phyloP scores from a whole-genome alignment of 1,284 basidiomycete species.

The Trametes sp. region DNA sequence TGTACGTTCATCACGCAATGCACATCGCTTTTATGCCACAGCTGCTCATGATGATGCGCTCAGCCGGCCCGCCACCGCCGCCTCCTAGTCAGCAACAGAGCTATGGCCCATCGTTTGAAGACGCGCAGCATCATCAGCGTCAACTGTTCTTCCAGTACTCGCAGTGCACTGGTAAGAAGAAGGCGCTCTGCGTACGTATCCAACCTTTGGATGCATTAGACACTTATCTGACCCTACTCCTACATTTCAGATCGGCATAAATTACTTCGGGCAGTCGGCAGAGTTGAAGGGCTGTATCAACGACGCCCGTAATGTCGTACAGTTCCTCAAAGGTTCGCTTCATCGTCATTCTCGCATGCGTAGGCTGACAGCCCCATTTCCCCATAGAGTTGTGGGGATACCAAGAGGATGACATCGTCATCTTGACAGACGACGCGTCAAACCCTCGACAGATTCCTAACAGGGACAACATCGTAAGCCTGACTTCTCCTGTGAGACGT shows the following conservation, averaged over 20 bases:
- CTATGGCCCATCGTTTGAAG: slow-evolving; percentile 72
- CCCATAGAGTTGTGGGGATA: slow-evolving; percentile 80
- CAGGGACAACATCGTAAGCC: slow-evolving; percentile 78
- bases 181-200: slow-evolving; percentile 74
- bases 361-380: too few relatives aligned
- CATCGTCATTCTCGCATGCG: too few relatives aligned
- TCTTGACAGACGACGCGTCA: slow-evolving; percentile 79
- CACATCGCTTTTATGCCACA: background rate
- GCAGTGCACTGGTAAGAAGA: slow-evolving; percentile 82
- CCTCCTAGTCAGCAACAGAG: slow-evolving; percentile 72
- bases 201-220: background rate
- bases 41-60: background rate
- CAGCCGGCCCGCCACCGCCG: slow-evolving; percentile 52
- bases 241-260: slow-evolving; percentile 74
- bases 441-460: slow-evolving; percentile 77
- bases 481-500: background rate
- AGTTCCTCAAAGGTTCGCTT: slow-evolving; percentile 78
- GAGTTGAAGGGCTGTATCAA: slow-evolving; percentile 88
- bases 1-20: slow-evolving; percentile 32
- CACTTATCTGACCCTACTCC: background rate
- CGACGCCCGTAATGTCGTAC: slow-evolving; percentile 81
- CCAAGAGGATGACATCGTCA: slow-evolving; percentile 83
- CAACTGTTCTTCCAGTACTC: slow-evolving; percentile 81
- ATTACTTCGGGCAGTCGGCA: slow-evolving; percentile 73
- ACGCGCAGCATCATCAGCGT: slow-evolving; percentile 54